Percentiles rank a stretch among this genome's conserved stretches.
phyloP scores from a whole-genome alignment of 805 yeast genomes.

The Nakazawaea sp. region DNA sequence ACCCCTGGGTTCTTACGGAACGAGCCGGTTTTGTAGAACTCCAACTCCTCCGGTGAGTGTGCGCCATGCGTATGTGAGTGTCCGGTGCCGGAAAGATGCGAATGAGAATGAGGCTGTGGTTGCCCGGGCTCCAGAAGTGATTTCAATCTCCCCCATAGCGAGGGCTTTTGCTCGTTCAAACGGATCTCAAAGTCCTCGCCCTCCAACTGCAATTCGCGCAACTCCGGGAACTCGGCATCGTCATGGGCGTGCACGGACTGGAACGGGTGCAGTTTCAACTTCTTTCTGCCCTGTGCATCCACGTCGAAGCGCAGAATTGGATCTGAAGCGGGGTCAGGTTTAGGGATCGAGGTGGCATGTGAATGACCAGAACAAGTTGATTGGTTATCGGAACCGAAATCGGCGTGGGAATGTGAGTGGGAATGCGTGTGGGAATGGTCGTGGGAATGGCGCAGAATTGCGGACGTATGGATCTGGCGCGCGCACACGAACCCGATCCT shows the following conservation, averaged over 20 bases:
- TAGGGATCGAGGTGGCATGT: conserved; percentile 6
- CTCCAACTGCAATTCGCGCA: conserved; percentile 19
- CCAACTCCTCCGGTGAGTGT: conserved; percentile 36
- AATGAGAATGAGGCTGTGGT: conserved; percentile 18
- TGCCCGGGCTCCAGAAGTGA: conserved; percentile 26
- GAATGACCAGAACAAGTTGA: conserved; percentile 6
- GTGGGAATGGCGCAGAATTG: not conserved
- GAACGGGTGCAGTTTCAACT: conserved; percentile 11
- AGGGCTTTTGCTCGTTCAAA: conserved; percentile 17
- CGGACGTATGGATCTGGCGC: not conserved
- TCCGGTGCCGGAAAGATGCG: not conserved
- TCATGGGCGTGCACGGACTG: conserved; percentile 11
- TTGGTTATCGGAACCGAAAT: conserved; percentile 1
- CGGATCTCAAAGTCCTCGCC: conserved; percentile 21
- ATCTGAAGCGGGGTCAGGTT: conserved; percentile 9
- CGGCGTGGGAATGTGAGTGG: conserved; percentile 23
- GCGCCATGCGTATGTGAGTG: conserved; percentile 26
- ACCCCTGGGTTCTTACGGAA: conserved; percentile 73
- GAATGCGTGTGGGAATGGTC: conserved; percentile 11
- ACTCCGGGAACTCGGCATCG: conserved; percentile 18
- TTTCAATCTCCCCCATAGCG: conserved; percentile 19
- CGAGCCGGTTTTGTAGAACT: conserved; percentile 35
- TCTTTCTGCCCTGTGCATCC: conserved; percentile 8
- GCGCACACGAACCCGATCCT: too few relatives aligned
- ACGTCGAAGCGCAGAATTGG: conserved; percentile 8